These are phyloP conservation scores for Aureobasidium sp. DNA, from an alignment of 2,329 filamentous ascomycete species.

Conservation along the genomic window DNA sequence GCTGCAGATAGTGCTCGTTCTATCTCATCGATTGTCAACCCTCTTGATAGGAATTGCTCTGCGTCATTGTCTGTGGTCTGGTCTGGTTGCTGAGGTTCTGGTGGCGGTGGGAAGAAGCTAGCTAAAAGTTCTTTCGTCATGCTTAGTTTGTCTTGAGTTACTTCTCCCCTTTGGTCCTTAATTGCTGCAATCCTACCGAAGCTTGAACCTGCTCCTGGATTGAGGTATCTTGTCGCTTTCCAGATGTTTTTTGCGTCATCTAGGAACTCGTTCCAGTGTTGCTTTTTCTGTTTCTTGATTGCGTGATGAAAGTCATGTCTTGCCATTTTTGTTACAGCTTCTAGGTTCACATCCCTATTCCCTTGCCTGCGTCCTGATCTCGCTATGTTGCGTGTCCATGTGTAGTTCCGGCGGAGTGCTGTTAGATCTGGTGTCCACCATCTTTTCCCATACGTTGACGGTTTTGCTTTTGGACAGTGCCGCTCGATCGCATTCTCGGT, in stretches of 20 bases:
- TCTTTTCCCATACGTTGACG: slow-evolving; percentile 21
- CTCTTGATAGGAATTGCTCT: background rate
- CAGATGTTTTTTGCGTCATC: background rate
- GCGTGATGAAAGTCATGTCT: slow-evolving; percentile 18
- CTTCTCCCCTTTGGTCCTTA: no score
- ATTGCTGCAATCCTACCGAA: no score
- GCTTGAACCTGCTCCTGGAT: no score
- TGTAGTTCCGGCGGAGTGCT: background rate
- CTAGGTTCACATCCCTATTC: background rate
- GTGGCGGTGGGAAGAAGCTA: background rate
- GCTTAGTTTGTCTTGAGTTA: background rate
- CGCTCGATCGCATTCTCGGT: slow-evolving; percentile 14
- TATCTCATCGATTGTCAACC: background rate
- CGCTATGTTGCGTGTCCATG: background rate
- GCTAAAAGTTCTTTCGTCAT: background rate
- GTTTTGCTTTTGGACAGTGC: slow-evolving; percentile 20
- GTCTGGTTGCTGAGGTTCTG: background rate
- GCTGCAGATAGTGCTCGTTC: background rate
- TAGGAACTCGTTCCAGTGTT: slow-evolving; percentile 1
- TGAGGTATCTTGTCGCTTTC: no score
- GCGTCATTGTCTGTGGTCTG: background rate
- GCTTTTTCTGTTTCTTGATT: background rate
- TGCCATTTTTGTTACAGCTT: slow-evolving; percentile 10
- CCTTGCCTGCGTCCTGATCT: background rate
- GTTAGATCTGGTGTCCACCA: slow-evolving; percentile 20